A percentile compares a stretch with the other conserved stretches of the same genome.
These are phyloP conservation scores for Talinum fruticosum DNA, from an alignment of 148 eudicot species.

Conservation along the genomic window DNA sequence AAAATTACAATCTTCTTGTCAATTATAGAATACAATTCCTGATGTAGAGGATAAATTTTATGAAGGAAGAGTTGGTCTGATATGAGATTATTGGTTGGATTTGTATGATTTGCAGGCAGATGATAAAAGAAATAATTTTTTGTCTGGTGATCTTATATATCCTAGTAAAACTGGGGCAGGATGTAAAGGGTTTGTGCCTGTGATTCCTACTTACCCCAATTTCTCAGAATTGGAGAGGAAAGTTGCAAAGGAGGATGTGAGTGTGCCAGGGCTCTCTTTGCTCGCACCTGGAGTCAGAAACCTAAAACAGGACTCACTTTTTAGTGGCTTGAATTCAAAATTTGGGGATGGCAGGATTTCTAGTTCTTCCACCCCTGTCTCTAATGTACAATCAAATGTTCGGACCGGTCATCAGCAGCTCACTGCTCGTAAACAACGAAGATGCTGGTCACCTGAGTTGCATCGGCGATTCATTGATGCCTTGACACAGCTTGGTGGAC, in stretches of 20 bases:
- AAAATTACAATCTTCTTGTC: background rate
- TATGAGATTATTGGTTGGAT: conserved; percentile 10
- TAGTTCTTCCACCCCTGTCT: conserved; percentile 23
- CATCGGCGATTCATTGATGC: conserved; percentile 73
- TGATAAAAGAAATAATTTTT: conserved; percentile 20
- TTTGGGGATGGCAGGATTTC: conserved; percentile 17
- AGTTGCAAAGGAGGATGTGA: conserved; percentile 34
- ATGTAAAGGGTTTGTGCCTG: conserved; percentile 35
- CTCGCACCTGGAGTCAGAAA: conserved; percentile 38
- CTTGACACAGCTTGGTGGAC: conserved; percentile 74
- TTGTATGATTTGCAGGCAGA: conserved; percentile 28
- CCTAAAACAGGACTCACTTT: conserved; percentile 29
- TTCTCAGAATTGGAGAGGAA: conserved; percentile 27
- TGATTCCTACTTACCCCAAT: conserved; percentile 26
- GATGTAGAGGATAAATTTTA: background rate
- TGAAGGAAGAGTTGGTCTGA: conserved; percentile 4
- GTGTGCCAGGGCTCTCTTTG: conserved; percentile 43
- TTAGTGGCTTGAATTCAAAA: conserved; percentile 35
- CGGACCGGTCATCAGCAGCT: conserved; percentile 30
- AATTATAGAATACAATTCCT: background rate
- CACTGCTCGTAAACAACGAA: conserved; percentile 61
- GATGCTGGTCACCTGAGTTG: conserved; percentile 88
- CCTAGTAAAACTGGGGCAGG: conserved; percentile 23
- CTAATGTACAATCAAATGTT: conserved; percentile 31
- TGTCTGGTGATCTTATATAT: conserved; percentile 20